Conservation (phyloP, 495 filamentous ascomycete species). For the Daldinia concentrica region DNA sequence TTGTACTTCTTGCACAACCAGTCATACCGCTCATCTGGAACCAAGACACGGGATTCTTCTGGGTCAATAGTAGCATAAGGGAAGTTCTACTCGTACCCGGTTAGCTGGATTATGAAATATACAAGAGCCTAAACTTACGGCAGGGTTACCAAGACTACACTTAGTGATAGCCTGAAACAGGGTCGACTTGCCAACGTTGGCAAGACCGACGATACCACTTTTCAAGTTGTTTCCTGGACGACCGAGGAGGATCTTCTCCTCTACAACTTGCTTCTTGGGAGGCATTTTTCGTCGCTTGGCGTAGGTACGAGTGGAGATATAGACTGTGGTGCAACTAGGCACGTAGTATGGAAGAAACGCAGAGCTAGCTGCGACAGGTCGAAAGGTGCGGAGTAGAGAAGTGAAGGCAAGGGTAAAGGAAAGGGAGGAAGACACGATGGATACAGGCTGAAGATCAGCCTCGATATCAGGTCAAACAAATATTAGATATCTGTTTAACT, state of each 20-base stretch:
- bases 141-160: slow-evolving; percentile 95
- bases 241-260: slow-evolving; percentile 86
- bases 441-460: slow-evolving; percentile 44
- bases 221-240: slow-evolving; percentile 98
- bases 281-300: slow-evolving; percentile 71
- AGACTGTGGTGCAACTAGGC: slow-evolving; percentile 57
- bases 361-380: slow-evolving; percentile 70
- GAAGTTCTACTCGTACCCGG: slow-evolving; percentile 74
- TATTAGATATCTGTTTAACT: slow-evolving; percentile 32
- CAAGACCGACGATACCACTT: slow-evolving; percentile 99
- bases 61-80: slow-evolving; percentile 99
- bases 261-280: slow-evolving; percentile 77
- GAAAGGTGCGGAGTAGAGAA: slow-evolving; percentile 63
- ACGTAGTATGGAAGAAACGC: slow-evolving; percentile 51
- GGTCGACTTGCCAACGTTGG: slow-evolving; percentile 99
- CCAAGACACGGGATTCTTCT: slow-evolving; percentile 97
- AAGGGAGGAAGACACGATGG: slow-evolving; percentile 56
- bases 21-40: slow-evolving; percentile 95
- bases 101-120: slow-evolving; percentile 23
- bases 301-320: slow-evolving; percentile 59
- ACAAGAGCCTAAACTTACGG: slow-evolving; percentile 62
- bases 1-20: slow-evolving; percentile 97
- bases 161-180: slow-evolving; percentile 99
- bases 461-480: slow-evolving; percentile 40
- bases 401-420: slow-evolving; percentile 59